phyloP scores from a whole-genome alignment of 2,329 filamentous ascomycete genomes.

The Neofusicoccum sp. region DNA sequence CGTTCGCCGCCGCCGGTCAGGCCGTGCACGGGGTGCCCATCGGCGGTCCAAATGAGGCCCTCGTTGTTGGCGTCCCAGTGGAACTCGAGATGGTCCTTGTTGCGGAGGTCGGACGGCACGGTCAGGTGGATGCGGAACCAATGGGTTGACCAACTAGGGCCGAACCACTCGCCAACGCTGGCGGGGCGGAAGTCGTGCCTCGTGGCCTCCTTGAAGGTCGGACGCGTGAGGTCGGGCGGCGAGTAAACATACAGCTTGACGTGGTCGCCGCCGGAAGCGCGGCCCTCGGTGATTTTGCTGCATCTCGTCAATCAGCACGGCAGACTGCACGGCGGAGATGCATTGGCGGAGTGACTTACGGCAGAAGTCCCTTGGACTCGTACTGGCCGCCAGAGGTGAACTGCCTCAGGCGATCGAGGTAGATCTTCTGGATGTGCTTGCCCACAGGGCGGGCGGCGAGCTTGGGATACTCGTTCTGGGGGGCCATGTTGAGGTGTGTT shows the following conservation, averaged over 20 bases:
- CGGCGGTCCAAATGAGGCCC: conserved; percentile 87
- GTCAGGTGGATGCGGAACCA: conserved; percentile 88
- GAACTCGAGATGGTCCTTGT: conserved; percentile 84
- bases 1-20: conserved; percentile 87
- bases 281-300: conserved; percentile 71
- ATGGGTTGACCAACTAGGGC: conserved; percentile 95
- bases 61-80: conserved; percentile 97
- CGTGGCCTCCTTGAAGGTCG: conserved; percentile 80
- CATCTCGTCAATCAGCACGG: not conserved
- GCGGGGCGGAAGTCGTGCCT: conserved; percentile 74
- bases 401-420: conserved; percentile 76
- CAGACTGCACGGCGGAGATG: not conserved
- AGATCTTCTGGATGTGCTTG: conserved; percentile 71
- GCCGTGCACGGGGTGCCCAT: conserved; percentile 88
- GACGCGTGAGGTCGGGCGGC: conserved; percentile 73
- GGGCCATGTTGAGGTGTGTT: conserved; percentile 28
- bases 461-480: conserved; percentile 31
- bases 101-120: conserved; percentile 67
- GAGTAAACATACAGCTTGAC: conserved; percentile 86
- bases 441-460: conserved; percentile 37
- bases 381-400: conserved; percentile 75
- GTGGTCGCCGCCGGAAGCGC: conserved; percentile 66
- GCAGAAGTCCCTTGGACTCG: conserved; percentile 68
- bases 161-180: conserved; percentile 74
- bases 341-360: conserved; percentile 48